Evolutionary conservation across 345 rosid genomes (phyloP).

Genomic region (Citrus sinensis): DNA sequence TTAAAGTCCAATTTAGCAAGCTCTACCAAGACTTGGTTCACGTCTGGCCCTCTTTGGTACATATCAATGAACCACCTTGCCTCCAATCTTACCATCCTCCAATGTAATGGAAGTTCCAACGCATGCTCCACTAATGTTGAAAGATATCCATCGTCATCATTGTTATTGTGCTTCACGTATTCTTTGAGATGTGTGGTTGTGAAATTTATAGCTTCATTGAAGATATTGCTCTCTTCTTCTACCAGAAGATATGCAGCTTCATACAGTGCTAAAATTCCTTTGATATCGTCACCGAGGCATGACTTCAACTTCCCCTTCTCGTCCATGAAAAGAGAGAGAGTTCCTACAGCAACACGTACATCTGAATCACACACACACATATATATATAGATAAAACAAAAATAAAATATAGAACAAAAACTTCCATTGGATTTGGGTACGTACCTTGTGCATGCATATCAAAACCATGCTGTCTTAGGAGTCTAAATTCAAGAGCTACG

Average conservation of each 20-base stretch:
- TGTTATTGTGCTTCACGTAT: background rate
- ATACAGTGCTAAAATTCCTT: conserved; percentile 13
- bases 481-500: conserved; percentile 29
- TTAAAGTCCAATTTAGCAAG: conserved; percentile 49
- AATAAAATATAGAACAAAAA: background rate
- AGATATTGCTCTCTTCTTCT: conserved; percentile 12
- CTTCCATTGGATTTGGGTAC: background rate
- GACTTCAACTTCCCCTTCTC: background rate
- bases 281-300: background rate
- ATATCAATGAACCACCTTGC: conserved; percentile 45
- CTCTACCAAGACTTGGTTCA: conserved; percentile 27
- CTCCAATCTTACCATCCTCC: conserved; percentile 47
- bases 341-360: conserved; percentile 5
- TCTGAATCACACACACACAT: background rate
- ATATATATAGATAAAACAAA: no score
- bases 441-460: conserved; percentile 24
- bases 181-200: background rate
- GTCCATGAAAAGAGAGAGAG: conserved; percentile 6
- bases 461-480: conserved; percentile 31
- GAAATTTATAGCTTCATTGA: conserved; percentile 17
- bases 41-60: conserved; percentile 15
- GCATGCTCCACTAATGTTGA: conserved; percentile 28
- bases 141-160: conserved; percentile 2
- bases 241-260: conserved; percentile 22
- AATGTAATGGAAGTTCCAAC: conserved; percentile 31